phyloP scores from a whole-genome alignment of 106 monocot genomes.

The Platanthera guangdongensis region DNA sequence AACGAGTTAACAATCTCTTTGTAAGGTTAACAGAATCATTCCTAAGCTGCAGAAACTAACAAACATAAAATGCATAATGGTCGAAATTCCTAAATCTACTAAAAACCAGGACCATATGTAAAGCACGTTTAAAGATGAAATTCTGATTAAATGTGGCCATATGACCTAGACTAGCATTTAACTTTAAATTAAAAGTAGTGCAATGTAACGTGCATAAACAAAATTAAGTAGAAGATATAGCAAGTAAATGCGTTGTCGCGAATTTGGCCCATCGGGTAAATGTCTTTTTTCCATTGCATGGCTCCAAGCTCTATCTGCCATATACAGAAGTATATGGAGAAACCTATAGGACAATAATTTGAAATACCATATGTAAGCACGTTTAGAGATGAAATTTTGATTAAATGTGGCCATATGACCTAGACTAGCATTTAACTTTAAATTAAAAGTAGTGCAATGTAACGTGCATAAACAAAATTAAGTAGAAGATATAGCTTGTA shows the following conservation, averaged over 20 bases:
- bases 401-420: background rate
- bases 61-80: background rate
- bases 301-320: slow-evolving; percentile 99
- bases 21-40: background rate
- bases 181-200: background rate
- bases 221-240: background rate
- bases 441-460: background rate
- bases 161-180: background rate
- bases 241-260: slow-evolving; percentile 78
- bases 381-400: background rate
- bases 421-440: background rate
- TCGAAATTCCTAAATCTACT: too few relatives aligned
- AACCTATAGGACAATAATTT: slow-evolving; percentile 38
- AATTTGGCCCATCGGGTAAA: slow-evolving; percentile 85
- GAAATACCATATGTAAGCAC: background rate
- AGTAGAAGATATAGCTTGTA: background rate
- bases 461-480: background rate
- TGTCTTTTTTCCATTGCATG: slow-evolving; percentile 99
- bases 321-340: slow-evolving; percentile 88
- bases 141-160: background rate
- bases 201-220: background rate
- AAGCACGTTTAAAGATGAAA: background rate
- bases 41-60: background rate
- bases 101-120: background rate
- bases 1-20: background rate